These are phyloP conservation scores for Geotrichum citri-aurantii DNA, from an alignment of 1,139 yeast species.

Conservation along the genomic window DNA sequence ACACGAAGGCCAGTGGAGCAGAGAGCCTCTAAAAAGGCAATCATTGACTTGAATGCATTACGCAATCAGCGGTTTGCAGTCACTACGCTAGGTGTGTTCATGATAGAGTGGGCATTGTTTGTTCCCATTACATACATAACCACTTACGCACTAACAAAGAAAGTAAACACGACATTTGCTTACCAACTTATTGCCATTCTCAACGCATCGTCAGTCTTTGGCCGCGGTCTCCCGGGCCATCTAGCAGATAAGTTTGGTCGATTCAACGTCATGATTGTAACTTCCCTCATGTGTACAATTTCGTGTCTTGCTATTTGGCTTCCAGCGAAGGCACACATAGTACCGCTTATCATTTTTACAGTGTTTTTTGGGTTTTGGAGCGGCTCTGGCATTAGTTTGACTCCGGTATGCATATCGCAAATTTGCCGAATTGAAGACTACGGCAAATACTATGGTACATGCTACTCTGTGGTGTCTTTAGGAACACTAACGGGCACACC, in stretches of 20 bases:
- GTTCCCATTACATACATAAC: constrained; percentile 49
- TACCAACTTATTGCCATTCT: constrained; percentile 43
- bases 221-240: constrained; percentile 45
- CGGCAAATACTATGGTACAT: constrained; percentile 65
- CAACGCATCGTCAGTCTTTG: constrained; percentile 45
- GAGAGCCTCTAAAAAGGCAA: constrained; percentile 22
- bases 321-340: constrained; percentile 45
- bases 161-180: constrained; percentile 39
- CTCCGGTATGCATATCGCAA: constrained; percentile 47
- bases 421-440: constrained; percentile 58
- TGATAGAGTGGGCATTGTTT: constrained; percentile 47
- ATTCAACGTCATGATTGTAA: constrained; percentile 47
- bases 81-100: constrained; percentile 42
- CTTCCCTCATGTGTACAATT: constrained; percentile 38
- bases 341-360: constrained; percentile 44
- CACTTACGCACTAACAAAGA: constrained; percentile 45
- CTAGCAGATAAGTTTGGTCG: constrained; percentile 48
- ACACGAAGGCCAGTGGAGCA: constrained; percentile 37
- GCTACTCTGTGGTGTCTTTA: constrained; percentile 59
- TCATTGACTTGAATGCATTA: constrained; percentile 41
- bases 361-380: constrained; percentile 51
- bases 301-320: constrained; percentile 44
- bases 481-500: constrained; percentile 52
- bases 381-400: constrained; percentile 44
- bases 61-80: constrained; percentile 41